Evolutionary conservation across 148 eudicot genomes (phyloP).

Genomic region (Vaccinium darrowii): DNA sequence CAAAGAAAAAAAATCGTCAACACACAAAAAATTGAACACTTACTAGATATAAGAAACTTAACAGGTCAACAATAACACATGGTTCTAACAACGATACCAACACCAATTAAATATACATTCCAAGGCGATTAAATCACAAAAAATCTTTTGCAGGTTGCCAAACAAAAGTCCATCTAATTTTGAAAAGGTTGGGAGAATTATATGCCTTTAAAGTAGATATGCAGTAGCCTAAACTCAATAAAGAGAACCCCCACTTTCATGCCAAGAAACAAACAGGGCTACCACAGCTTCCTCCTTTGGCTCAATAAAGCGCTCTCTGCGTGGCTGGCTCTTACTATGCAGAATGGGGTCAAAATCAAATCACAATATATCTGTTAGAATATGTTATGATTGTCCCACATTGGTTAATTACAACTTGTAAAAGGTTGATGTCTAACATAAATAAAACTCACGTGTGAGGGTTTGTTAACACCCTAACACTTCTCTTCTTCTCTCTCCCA

Average conservation of each 20-base stretch:
- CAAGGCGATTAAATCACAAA: neutral
- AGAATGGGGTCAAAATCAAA: neutral
- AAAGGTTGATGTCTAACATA: too few species aligned
- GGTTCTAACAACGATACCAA: neutral
- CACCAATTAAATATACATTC: neutral
- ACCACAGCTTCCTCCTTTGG: neutral
- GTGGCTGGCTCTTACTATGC: neutral
- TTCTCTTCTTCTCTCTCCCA: too few species aligned
- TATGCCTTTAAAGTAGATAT: neutral
- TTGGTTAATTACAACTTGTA: too few species aligned
- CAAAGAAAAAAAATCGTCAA: slow-evolving; percentile 5
- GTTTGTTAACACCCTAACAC: too few species aligned
- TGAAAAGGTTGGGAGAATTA: neutral
- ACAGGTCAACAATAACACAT: neutral
- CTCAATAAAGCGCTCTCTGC: neutral
- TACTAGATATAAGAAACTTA: neutral
- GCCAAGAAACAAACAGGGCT: neutral
- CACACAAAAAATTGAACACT: neutral
- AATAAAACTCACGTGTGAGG: too few species aligned
- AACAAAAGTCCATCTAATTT: neutral
- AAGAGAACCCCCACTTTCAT: slow-evolving; percentile 1
- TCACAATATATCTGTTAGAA: neutral
- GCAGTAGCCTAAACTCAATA: neutral
- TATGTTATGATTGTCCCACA: too few species aligned
- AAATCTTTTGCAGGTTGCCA: neutral